A percentile compares a stretch with the other conserved stretches of the same genome.
These are phyloP conservation scores for Periconia macrospinosa DNA, from an alignment of 2,329 filamentous ascomycete species.

Conservation along the genomic window DNA sequence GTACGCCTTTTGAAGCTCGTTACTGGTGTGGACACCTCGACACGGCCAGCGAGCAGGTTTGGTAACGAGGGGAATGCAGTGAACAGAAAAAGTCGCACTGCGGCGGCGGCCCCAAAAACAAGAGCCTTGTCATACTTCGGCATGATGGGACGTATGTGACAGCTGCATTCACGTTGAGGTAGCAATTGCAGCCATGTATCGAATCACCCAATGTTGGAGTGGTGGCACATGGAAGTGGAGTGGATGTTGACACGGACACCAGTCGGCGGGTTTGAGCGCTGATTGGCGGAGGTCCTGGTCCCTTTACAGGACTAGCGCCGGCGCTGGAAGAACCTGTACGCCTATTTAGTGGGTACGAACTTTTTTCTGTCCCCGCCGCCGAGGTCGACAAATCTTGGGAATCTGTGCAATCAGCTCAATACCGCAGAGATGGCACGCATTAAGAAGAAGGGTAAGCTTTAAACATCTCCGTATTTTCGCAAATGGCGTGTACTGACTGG, in stretches of 20 bases:
- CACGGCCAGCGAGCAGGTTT: slow-evolving; percentile 82
- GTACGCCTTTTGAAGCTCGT: slow-evolving; percentile 96
- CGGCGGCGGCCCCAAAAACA: slow-evolving; percentile 75
- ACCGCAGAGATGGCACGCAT: slow-evolving; percentile 35
- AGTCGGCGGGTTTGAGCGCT: background rate
- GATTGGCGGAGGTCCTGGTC: background rate
- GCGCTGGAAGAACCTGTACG: slow-evolving; percentile 12
- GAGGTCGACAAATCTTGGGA: slow-evolving; percentile 2
- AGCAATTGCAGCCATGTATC: slow-evolving; percentile 1
- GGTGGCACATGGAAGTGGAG: background rate
- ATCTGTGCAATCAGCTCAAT: background rate
- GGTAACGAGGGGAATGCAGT: slow-evolving; percentile 80
- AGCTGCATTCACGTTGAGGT: slow-evolving; percentile 44
- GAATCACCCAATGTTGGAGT: slow-evolving; percentile 2
- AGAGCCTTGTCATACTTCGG: slow-evolving; percentile 62
- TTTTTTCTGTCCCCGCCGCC: slow-evolving; percentile 31
- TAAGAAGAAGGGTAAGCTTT: slow-evolving; percentile 64
- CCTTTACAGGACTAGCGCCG: slow-evolving; percentile 11
- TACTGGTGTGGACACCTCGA: slow-evolving; percentile 95
- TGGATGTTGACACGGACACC: background rate
- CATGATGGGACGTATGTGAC: background rate
- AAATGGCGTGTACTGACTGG: slow-evolving; percentile 16
- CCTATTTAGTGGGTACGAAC: slow-evolving; percentile 28
- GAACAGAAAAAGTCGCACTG: slow-evolving; percentile 78
- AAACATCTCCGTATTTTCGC: slow-evolving; percentile 4